A percentile compares a stretch with the other conserved stretches of the same genome.
These are phyloP conservation scores for Syzygium aqueum DNA, from an alignment of 345 rosid species.

Conservation along the genomic window DNA sequence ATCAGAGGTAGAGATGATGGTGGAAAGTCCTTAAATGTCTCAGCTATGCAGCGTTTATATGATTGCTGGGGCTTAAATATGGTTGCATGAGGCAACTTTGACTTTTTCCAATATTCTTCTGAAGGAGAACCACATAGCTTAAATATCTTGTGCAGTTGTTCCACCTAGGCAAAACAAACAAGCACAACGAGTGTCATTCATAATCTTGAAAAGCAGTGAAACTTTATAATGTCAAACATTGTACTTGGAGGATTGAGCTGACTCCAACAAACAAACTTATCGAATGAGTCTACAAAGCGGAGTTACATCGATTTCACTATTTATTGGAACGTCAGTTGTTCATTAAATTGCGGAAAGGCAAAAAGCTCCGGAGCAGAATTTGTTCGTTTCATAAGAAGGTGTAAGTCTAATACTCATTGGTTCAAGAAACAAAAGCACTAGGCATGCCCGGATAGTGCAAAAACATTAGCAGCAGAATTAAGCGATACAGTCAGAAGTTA, in stretches of 20 bases:
- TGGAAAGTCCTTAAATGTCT: conserved; percentile 65
- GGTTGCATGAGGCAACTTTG: conserved; percentile 73
- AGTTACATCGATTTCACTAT: neutral
- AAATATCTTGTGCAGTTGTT: conserved; percentile 70
- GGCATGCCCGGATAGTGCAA: neutral
- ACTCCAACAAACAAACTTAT: neutral
- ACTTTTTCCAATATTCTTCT: conserved; percentile 72
- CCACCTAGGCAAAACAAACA: conserved; percentile 36
- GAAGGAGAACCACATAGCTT: conserved; percentile 77
- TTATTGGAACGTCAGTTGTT: neutral
- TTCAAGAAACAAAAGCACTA: neutral
- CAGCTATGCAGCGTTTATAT: conserved; percentile 56
- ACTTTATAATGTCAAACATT: neutral
- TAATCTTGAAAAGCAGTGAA: neutral
- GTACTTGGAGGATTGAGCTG: neutral
- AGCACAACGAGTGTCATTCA: neutral
- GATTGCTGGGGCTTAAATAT: conserved; percentile 72
- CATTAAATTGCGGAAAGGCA: neutral
- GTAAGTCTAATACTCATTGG: neutral
- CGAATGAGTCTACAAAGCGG: neutral
- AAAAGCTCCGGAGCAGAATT: neutral
- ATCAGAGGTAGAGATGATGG: conserved; percentile 57
- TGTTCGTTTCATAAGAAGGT: neutral
- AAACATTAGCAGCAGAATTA: neutral
- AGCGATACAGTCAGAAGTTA: neutral